Percentiles rank a stretch among this genome's conserved stretches.
These are phyloP conservation scores for Boechera retrofracta DNA, from an alignment of 345 rosid species.

Conservation along the genomic window DNA sequence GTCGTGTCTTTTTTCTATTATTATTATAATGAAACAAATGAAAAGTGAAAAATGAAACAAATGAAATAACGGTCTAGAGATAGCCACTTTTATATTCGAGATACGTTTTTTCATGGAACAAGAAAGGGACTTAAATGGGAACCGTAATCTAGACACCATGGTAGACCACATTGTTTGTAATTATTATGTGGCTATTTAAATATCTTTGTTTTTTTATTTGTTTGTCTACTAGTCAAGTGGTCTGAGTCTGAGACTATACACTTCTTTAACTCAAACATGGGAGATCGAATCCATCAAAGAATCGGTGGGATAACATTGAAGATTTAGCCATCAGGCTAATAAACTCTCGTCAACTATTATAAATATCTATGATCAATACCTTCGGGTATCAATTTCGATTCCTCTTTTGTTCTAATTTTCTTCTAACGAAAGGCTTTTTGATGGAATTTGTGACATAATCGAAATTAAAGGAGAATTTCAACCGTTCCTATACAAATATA, in stretches of 20 bases:
- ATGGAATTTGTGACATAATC: too few species aligned
- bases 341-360: too few species aligned
- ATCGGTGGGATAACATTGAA: background rate
- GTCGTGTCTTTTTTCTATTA: slow-evolving; percentile 18
- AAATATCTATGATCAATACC: too few species aligned
- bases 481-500: too few species aligned
- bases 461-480: background rate
- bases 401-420: too few species aligned
- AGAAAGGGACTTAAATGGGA: background rate
- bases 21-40: background rate
- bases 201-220: background rate
- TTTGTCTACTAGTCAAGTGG: slow-evolving; percentile 19
- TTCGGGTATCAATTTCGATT: too few species aligned
- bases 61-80: slow-evolving; percentile 11
- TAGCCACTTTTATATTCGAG: background rate
- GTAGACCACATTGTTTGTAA: slow-evolving; percentile 17
- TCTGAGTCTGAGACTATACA: background rate
- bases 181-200: background rate
- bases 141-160: slow-evolving; percentile 34
- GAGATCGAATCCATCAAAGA: background rate
- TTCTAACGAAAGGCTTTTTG: too few species aligned
- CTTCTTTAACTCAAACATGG: background rate
- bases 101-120: slow-evolving; percentile 15
- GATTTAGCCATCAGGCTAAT: background rate
- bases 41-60: background rate